phyloP scores from a whole-genome alignment of 2,329 filamentous ascomycete genomes.

The Exophiala xenobiotica region DNA sequence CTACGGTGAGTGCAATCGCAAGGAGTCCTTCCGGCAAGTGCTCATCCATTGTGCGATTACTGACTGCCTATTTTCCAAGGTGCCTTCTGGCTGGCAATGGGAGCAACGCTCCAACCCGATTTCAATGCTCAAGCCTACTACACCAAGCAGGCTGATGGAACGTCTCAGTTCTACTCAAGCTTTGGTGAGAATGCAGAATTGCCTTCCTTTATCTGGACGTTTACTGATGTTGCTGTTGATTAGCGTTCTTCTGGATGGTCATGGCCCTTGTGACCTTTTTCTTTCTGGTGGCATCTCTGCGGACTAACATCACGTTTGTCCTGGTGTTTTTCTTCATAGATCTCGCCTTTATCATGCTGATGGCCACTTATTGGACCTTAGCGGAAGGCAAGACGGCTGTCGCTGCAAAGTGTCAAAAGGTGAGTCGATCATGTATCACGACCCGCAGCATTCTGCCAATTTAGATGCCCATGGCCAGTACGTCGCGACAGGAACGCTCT shows the following conservation, averaged over 20 bases:
- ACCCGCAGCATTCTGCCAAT: not conserved
- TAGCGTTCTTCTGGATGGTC: conserved; percentile 61
- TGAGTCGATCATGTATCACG: conserved; percentile 3
- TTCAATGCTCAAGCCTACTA: conserved; percentile 50
- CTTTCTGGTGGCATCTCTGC: conserved; percentile 66
- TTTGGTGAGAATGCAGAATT: conserved; percentile 13
- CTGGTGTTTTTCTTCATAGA: conserved; percentile 64
- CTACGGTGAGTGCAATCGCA: conserved; percentile 30
- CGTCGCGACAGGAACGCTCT: conserved; percentile 1
- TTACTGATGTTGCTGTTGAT: no score
- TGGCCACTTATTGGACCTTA: conserved; percentile 43
- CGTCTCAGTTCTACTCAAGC: conserved; percentile 36
- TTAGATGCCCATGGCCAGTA: no score
- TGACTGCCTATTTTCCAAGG: not conserved
- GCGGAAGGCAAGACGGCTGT: conserved; percentile 41
- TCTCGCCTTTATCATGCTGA: conserved; percentile 12
- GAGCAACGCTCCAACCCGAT: conserved; percentile 52
- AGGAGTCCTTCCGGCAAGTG: conserved; percentile 51
- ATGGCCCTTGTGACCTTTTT: conserved; percentile 65
- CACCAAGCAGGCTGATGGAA: not conserved
- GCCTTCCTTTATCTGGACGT: no score
- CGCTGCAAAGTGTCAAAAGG: conserved; percentile 13
- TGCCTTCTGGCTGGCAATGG: conserved; percentile 56
- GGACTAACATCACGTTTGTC: conserved; percentile 70
- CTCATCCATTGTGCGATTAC: not conserved